A percentile compares a stretch with the other conserved stretches of the same genome.
These are phyloP conservation scores for Pseudotulostoma volvatum DNA, from an alignment of 495 filamentous ascomycete species.

Conservation along the genomic window DNA sequence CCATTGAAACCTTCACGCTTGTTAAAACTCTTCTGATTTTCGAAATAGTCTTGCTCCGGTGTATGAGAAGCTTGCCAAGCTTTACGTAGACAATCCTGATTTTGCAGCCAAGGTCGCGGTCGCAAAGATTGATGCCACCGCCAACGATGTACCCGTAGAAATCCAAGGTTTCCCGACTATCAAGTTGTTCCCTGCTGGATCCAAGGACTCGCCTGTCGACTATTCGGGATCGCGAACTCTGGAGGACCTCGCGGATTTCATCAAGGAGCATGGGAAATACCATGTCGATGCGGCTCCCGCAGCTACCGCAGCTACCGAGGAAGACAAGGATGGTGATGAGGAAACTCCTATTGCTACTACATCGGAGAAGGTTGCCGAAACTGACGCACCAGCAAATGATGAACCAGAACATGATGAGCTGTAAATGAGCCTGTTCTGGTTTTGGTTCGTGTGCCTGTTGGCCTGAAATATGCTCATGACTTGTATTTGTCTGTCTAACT, in stretches of 20 bases:
- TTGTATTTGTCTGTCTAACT: too few relatives aligned
- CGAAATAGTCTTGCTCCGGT: constrained; percentile 42
- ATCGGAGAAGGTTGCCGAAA: constrained; percentile 29
- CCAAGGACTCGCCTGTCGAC: constrained; percentile 68
- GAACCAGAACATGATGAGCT: constrained; percentile 28
- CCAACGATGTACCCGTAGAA: constrained; percentile 92
- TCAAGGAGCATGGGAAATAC: constrained; percentile 88
- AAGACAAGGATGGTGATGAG: constrained; percentile 10
- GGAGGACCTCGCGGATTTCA: constrained; percentile 86
- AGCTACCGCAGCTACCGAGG: constrained; percentile 21
- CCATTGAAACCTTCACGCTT: neutral
- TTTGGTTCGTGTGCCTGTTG: too few relatives aligned
- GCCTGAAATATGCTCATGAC: too few relatives aligned
- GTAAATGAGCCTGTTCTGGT: constrained; percentile 10
- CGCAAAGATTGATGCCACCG: constrained; percentile 95
- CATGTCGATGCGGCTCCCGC: constrained; percentile 47
- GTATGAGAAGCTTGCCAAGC: constrained; percentile 64
- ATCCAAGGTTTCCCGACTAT: constrained; percentile 98
- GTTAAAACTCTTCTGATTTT: constrained; percentile 6
- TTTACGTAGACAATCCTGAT: constrained; percentile 57
- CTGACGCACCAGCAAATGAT: constrained; percentile 13
- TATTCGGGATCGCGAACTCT: constrained; percentile 81
- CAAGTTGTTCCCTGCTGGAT: constrained; percentile 88
- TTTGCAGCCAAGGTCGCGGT: constrained; percentile 72
- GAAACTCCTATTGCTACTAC: constrained; percentile 10